Evolutionary conservation across 768 basidiomycete species (phyloP), one percentile per base, ranked within the genome.

Genomic region (Tephrocybe sp.): DNA sequence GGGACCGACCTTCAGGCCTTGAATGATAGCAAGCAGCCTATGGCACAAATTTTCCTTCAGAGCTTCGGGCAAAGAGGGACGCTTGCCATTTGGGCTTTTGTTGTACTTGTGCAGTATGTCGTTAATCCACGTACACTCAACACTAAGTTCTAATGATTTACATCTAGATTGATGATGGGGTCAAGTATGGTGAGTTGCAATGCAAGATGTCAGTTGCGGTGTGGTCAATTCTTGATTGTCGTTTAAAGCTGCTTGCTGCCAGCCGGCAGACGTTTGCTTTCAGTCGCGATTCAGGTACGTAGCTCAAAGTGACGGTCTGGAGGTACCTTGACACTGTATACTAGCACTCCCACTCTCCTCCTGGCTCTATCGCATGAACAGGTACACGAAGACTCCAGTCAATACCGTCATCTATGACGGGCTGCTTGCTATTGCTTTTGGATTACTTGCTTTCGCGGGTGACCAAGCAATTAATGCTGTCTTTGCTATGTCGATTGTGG

Each of bases 231-330:
- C n/a, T n/a, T n/a, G n/a, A n/a, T n/a, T 18, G 33, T 49, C 12
- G 31, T 16, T 9, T 39, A n/a, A n/a, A 62, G 61, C 38, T 62
- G 57, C 66, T 43, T 52, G 60, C 27, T 63, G 63, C 59, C n/a
- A 62, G 61, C 36, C 76, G 86, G 3, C 86, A 89, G 62, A 79
- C 78, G 0, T 88, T 86, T 57, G 85, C 85, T 1, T 86, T 88
- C 62, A 76, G 82, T 21, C 76, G 86, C 1, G 86, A 89, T 58
- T 76, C 75, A 16, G 83, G 72, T 70, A 44, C 24, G 63, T 45
- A 6, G 13, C 3, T 16, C 45, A 2, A 18, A 9, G n/a, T 41
- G 3, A 27, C n/a, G 31, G 3, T 31, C 9, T 5, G 22, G 22
- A n/a, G 13, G 22, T 21, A 10, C 30, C 15, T 47, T 9, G 8